These are phyloP conservation scores for Aspergillus luchuensis DNA, from an alignment of 2,329 filamentous ascomycete genomes.

Conservation along the genomic window DNA sequence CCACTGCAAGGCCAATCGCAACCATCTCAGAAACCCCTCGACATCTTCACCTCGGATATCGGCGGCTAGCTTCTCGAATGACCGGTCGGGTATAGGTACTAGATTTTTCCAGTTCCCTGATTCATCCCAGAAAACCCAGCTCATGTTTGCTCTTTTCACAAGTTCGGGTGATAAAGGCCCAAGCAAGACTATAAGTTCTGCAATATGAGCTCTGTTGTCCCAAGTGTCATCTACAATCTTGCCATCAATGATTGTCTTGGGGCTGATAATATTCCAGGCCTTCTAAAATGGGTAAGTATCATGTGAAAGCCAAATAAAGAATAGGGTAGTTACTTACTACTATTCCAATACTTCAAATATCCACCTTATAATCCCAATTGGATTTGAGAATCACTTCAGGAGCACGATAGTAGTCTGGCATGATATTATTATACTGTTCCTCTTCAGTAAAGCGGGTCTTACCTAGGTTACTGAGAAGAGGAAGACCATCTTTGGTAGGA, in stretches of 20 bases:
- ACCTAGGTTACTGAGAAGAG: slow-evolving; percentile 5
- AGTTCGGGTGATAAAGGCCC: slow-evolving; percentile 20
- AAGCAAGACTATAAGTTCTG: slow-evolving; percentile 26
- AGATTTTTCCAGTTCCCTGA: slow-evolving; percentile 24
- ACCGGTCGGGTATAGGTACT: slow-evolving; percentile 21
- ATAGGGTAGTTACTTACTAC: slow-evolving; percentile 38
- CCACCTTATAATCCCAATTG: slow-evolving; percentile 45
- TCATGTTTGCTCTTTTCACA: slow-evolving; percentile 16
- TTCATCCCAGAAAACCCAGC: slow-evolving; percentile 27
- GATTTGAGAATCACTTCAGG: slow-evolving; percentile 46
- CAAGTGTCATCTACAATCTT: slow-evolving; percentile 23
- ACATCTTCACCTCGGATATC: slow-evolving; percentile 29
- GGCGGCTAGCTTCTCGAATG: slow-evolving; percentile 20
- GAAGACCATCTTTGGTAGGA: slow-evolving; percentile 4
- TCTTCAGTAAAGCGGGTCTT: slow-evolving; percentile 4
- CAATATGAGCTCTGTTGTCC: slow-evolving; percentile 25
- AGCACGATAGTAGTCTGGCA: slow-evolving; percentile 20
- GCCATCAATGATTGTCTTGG: slow-evolving; percentile 10
- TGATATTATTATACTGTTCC: slow-evolving; percentile 23
- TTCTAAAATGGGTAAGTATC: not conserved
- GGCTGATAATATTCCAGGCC: slow-evolving; percentile 8
- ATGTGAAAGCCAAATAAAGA: not conserved
- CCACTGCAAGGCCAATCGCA: slow-evolving; percentile 34
- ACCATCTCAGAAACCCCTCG: slow-evolving; percentile 27
- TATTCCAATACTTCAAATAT: slow-evolving; percentile 51